These are phyloP conservation scores for Acanthamoeba royreba DNA, from an alignment of 208 protist genomes.

Conservation along the genomic window DNA sequence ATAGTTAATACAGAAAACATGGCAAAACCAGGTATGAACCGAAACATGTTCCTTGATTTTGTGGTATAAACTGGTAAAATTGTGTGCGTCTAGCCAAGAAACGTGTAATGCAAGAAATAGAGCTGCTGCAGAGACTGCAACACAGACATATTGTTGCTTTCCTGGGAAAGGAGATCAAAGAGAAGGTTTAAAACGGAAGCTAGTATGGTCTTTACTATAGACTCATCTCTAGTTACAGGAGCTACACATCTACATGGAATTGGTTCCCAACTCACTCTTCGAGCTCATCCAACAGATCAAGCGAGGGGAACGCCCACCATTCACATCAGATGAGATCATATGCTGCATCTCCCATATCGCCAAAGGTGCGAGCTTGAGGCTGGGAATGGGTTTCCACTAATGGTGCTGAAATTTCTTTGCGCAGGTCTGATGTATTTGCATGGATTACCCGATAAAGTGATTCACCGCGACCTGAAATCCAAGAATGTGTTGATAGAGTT, in stretches of 20 bases:
- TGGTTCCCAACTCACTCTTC: background rate
- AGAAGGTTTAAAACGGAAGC: too few relatives aligned
- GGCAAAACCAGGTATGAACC: too few relatives aligned
- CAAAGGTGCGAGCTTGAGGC: too few relatives aligned
- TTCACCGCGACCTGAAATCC: background rate
- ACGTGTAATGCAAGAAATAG: conserved; percentile 5
- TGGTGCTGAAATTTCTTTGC: too few relatives aligned
- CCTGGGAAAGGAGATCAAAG: background rate
- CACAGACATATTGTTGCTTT: background rate
- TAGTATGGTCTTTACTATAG: too few relatives aligned
- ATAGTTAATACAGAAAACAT: too few relatives aligned
- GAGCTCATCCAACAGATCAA: conserved; percentile 21
- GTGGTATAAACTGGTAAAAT: too few relatives aligned
- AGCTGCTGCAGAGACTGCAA: background rate
- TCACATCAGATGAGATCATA: conserved; percentile 24
- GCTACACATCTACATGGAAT: background rate
- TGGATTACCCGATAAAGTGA: background rate
- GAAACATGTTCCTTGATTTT: too few relatives aligned
- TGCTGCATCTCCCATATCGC: background rate
- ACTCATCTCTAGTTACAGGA: background rate
- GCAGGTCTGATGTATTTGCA: conserved; percentile 20
- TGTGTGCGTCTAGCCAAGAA: too few relatives aligned
- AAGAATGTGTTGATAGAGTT: conserved; percentile 13
- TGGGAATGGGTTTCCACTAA: too few relatives aligned
- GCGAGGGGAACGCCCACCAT: background rate